Conservation (phyloP, 371 early-diverging fungal species). For the Mucor racemosus region DNA sequence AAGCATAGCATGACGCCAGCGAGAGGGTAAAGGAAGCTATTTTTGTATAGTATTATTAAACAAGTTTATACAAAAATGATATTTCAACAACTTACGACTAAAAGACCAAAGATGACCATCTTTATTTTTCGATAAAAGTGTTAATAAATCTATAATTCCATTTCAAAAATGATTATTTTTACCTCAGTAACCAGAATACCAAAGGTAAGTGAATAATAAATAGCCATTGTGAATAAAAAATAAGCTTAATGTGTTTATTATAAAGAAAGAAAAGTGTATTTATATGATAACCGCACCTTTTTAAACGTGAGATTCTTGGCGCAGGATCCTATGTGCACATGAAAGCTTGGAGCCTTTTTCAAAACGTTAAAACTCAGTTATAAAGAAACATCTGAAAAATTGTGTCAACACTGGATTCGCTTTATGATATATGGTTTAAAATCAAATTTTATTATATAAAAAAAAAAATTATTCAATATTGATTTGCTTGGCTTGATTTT, state of each 20-base stretch:
- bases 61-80: not conserved
- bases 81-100: constrained; percentile 29
- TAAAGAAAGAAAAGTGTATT: not conserved
- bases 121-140: constrained; percentile 1
- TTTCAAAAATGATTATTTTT: not conserved
- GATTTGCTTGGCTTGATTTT: constrained; percentile 20
- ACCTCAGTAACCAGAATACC: constrained; percentile 45
- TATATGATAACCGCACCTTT: not conserved
- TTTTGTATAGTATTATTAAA: not conserved
- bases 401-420: not conserved
- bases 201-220: constrained; percentile 45
- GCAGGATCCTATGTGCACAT: not conserved
- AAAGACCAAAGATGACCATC: constrained; percentile 52
- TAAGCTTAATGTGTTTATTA: not conserved
- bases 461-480: constrained; percentile 29
- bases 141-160: not conserved
- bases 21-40: constrained; percentile 60
- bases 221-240: constrained; percentile 36
- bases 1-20: constrained; percentile 57
- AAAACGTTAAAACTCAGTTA: not conserved
- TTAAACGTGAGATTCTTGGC: constrained; percentile 5
- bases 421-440: not conserved
- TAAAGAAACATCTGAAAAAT: not conserved
- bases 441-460: not conserved
- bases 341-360: not conserved